Evolutionary conservation across 2,329 filamentous ascomycete genomes (phyloP).

Genomic region (Colletotrichum tropicicola): DNA sequence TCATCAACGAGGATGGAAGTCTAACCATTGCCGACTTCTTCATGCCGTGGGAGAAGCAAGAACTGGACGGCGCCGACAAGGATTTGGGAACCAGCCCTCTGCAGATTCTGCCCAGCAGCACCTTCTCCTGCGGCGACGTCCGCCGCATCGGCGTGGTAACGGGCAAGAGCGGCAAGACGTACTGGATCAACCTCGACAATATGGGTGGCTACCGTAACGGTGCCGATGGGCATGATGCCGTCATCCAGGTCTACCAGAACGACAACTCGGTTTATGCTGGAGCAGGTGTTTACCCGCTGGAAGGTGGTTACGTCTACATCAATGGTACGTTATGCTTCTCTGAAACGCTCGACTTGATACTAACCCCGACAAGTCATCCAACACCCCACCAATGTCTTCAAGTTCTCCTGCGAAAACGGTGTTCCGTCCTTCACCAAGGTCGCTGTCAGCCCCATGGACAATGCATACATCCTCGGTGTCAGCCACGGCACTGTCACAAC

Average conservation of each 20-base stretch:
- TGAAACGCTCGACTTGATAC: fast-evolving
- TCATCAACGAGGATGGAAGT: slow-evolving; percentile 49
- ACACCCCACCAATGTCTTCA: slow-evolving; percentile 64
- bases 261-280: slow-evolving; percentile 56
- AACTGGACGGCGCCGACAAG: slow-evolving; percentile 58
- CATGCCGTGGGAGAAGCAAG: slow-evolving; percentile 61
- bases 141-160: slow-evolving; percentile 58
- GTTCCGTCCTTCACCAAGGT: slow-evolving; percentile 63
- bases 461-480: slow-evolving; percentile 63
- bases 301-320: slow-evolving; percentile 59
- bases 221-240: slow-evolving; percentile 45
- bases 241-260: slow-evolving; percentile 54
- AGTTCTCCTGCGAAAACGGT: slow-evolving; percentile 61
- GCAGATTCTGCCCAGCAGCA: slow-evolving; percentile 51
- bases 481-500: slow-evolving; percentile 66
- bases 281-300: slow-evolving; percentile 56
- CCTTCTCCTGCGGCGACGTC: slow-evolving; percentile 53
- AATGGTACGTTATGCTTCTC: slow-evolving; percentile 36
- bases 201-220: slow-evolving; percentile 51
- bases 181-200: slow-evolving; percentile 52
- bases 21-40: slow-evolving; percentile 60
- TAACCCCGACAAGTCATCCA: slow-evolving; percentile 50
- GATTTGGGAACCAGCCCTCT: slow-evolving; percentile 58
- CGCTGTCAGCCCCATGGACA: slow-evolving; percentile 56
- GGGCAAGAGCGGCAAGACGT: slow-evolving; percentile 60